Conservation (phyloP, 345 rosid species). For the Populus davidiana region DNA sequence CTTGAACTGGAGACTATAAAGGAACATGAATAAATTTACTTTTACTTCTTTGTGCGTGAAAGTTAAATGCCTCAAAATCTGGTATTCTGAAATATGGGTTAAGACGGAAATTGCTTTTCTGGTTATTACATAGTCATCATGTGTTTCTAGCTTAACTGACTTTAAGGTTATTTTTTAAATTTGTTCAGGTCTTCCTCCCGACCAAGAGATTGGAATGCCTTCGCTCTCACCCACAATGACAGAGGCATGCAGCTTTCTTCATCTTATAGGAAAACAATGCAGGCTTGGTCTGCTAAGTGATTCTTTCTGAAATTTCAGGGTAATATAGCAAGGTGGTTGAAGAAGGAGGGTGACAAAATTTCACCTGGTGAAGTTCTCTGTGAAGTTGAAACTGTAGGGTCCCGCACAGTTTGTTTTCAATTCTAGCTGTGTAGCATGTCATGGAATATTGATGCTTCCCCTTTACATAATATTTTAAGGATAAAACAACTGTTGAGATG, state of each 20-base stretch:
- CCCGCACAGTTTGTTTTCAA: slow-evolving; percentile 4
- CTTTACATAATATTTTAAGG: slow-evolving; percentile 41
- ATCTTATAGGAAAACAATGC: slow-evolving; percentile 4
- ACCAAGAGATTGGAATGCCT: slow-evolving; percentile 99
- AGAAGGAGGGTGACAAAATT: slow-evolving; percentile 92
- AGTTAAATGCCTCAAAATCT: neutral
- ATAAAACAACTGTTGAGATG: slow-evolving; percentile 97
- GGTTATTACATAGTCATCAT: neutral
- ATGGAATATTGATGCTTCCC: slow-evolving; percentile 9
- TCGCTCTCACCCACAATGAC: slow-evolving; percentile 99
- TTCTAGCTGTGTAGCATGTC: slow-evolving; percentile 4
- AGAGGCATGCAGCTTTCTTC: slow-evolving; percentile 50
- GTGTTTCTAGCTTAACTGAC: neutral
- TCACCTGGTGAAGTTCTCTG: slow-evolving; percentile 94
- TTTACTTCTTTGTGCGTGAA: neutral
- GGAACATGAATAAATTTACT: neutral
- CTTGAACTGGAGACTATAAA: neutral
- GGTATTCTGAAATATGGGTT: neutral
- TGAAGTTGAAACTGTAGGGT: slow-evolving; percentile 95
- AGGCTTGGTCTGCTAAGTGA: slow-evolving; percentile 17
- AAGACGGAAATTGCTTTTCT: no score
- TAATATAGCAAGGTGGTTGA: slow-evolving; percentile 94
- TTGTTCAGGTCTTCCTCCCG: slow-evolving; percentile 83
- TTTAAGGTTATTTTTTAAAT: neutral
- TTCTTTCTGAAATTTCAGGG: slow-evolving; percentile 54